phyloP scores from a whole-genome alignment of 768 basidiomycete genomes.

The Rubroboletus satanas region DNA sequence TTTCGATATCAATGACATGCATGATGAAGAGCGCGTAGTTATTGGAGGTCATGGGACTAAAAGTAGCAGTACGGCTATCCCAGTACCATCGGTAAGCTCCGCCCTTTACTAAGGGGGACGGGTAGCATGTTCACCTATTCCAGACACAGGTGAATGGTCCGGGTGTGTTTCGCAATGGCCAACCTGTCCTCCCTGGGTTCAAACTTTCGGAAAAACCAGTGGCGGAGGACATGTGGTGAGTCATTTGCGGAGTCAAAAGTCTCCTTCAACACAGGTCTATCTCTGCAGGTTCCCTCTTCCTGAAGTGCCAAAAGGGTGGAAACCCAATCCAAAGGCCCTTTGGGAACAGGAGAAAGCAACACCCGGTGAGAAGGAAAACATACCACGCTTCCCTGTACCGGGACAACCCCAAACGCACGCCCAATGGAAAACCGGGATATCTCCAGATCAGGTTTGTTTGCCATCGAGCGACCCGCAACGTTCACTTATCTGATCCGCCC shows the following conservation, averaged over 20 bases:
- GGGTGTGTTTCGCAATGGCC: conserved; percentile 67
- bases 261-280: conserved; percentile 15
- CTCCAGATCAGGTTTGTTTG: conserved; percentile 66
- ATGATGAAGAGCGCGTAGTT: conserved; percentile 55
- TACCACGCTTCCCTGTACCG: conserved; percentile 16
- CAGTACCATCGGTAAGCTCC: conserved; percentile 12
- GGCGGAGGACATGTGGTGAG: conserved; percentile 66
- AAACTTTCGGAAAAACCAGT: conserved; percentile 62
- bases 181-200: conserved; percentile 73
- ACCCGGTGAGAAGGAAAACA: conserved; percentile 44
- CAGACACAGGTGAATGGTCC: conserved; percentile 14
- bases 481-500: conserved; percentile 4
- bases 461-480: background rate
- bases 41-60: conserved; percentile 35
- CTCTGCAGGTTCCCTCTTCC: conserved; percentile 74
- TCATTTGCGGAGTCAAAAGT: conserved; percentile 14
- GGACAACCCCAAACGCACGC: conserved; percentile 35
- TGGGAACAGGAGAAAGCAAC: conserved; percentile 52
- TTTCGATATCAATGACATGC: conserved; percentile 60
- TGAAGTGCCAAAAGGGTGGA: conserved; percentile 81
- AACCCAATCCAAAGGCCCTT: conserved; percentile 74
- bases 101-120: background rate
- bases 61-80: conserved; percentile 3
- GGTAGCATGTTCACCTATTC: conserved; percentile 13
- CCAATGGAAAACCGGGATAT: conserved; percentile 56